Conservation (phyloP, 176 grass and related monocot species). For the Oryza coarctata region DNA sequence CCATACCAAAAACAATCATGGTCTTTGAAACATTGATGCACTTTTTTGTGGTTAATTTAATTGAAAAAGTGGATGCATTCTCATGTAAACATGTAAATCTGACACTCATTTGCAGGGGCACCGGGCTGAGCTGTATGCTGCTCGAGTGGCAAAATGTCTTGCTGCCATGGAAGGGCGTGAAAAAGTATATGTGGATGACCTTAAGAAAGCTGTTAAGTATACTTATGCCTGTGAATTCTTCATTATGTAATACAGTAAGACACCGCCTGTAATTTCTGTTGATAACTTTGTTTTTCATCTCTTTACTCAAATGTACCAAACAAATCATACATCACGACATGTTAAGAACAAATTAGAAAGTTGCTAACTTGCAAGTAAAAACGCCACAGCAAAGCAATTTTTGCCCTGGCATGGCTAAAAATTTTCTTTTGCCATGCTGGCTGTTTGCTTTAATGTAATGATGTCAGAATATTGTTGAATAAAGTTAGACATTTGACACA, state of each 20-base stretch:
- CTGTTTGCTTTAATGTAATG: background rate
- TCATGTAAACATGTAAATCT: slow-evolving; percentile 29
- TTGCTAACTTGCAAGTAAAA: background rate
- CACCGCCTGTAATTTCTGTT: background rate
- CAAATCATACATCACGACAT: background rate
- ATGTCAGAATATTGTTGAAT: background rate
- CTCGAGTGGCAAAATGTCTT: slow-evolving; percentile 98
- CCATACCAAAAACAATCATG: background rate
- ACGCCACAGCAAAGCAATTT: background rate
- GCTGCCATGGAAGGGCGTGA: slow-evolving; percentile 96
- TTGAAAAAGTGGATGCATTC: background rate
- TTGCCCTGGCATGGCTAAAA: background rate
- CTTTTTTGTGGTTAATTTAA: slow-evolving; percentile 8
- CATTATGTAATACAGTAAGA: slow-evolving; percentile 26
- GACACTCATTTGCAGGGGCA: slow-evolving; percentile 63
- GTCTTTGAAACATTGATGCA: slow-evolving; percentile 19
- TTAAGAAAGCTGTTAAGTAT: slow-evolving; percentile 98
- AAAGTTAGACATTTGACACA: slow-evolving; percentile 16
- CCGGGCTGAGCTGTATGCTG: slow-evolving; percentile 92
- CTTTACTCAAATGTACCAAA: slow-evolving; percentile 29
- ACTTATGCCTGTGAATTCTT: slow-evolving; percentile 20
- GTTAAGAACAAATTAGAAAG: slow-evolving; percentile 4
- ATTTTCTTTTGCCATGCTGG: slow-evolving; percentile 21
- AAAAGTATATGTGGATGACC: slow-evolving; percentile 97
- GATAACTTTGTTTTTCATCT: slow-evolving; percentile 13